Percentiles rank a stretch among this genome's conserved stretches.
These are phyloP conservation scores for Penicillium crystallinum DNA, from an alignment of 495 filamentous ascomycete genomes.

Conservation along the genomic window DNA sequence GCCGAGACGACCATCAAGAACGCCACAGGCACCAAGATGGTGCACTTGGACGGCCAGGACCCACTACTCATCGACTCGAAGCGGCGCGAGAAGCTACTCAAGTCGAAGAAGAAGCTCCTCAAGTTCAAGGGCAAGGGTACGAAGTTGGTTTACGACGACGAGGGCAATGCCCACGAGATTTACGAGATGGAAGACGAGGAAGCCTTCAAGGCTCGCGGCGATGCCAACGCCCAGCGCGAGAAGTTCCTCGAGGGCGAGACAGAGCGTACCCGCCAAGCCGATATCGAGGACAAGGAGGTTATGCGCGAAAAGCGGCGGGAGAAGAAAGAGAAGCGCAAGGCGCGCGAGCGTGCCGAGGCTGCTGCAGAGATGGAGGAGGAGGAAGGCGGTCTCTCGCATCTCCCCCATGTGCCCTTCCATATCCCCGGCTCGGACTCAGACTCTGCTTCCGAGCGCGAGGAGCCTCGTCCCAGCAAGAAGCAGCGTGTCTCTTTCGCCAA, in stretches of 20 bases:
- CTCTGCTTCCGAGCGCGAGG: conserved; percentile 28
- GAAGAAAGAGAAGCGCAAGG: conserved; percentile 83
- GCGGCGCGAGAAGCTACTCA: conserved; percentile 85
- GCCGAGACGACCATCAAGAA: conserved; percentile 13
- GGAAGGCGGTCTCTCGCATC: conserved; percentile 37
- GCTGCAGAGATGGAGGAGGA: conserved; percentile 38
- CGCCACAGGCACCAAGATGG: conserved; percentile 24
- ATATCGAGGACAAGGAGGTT: conserved; percentile 74
- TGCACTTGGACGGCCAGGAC: conserved; percentile 50
- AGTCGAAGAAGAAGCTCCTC: conserved; percentile 86
- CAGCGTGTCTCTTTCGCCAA: conserved; percentile 34
- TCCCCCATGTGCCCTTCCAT: conserved; percentile 33
- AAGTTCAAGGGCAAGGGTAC: conserved; percentile 81
- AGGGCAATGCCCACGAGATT: conserved; percentile 73
- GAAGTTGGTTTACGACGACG: conserved; percentile 87
- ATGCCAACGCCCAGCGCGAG: conserved; percentile 66
- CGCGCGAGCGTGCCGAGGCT: conserved; percentile 56
- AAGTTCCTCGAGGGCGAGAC: conserved; percentile 71
- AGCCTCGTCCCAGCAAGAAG: conserved; percentile 39
- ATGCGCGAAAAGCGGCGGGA: conserved; percentile 75
- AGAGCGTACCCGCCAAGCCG: conserved; percentile 66
- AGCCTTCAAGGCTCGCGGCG: conserved; percentile 66
- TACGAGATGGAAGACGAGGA: conserved; percentile 86
- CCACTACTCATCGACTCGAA: conserved; percentile 83
- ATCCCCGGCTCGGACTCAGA: conserved; percentile 12